Base-by-base conservation (phyloP, 2,329 filamentous ascomycete genomes). In the Penicillium crustosum region DNA sequence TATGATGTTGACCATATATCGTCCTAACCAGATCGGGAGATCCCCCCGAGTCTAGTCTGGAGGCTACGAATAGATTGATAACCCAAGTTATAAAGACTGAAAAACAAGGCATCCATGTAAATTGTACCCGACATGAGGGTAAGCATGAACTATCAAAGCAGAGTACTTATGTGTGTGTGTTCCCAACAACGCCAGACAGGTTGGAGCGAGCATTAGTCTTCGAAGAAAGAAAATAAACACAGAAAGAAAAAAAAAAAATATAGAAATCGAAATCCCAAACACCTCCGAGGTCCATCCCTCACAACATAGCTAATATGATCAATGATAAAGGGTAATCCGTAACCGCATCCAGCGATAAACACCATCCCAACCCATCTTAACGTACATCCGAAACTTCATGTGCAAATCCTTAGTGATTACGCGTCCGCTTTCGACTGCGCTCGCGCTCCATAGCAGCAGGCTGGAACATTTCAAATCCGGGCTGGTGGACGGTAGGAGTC, bases 401-500 rank as follows among this genome's bases (percentile, higher is more conserved):
- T 25, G 39, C 13, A 35, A 29, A 19, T 15, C 33, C 49, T 38
- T 57, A 67, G 49, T 66, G 64, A 39, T 66, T 61, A 33, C 64
- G 62, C 21, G 64, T 61, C 6, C 65, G 65, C 53, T 66, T 67
- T 47, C 57, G 64, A 49, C 64, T 66, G 47, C 65, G 64, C 44
- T 66, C 65, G 19, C 64, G 64, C 44, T 67, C 65, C 64, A 65
- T 64, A 1, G 44, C 58, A 1, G 55, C 38, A 9, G 65, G 56
- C 19, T 58, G 64, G 27, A 72, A 69, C 67, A 71, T 69, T 57
- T 70, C 68, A 19, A 60, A 41, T 2, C 57, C 65, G n/a, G 51
- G 56, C 49, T 64, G 62, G 25, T 55, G 62, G 35, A 52, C 68
- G 49, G 72, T 60, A 6, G 77, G 75, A 49, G 77, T 75, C 51